phyloP scores from a whole-genome alignment of 2,329 filamentous ascomycete genomes.

The Paecilomyces dactylethromorphus region DNA sequence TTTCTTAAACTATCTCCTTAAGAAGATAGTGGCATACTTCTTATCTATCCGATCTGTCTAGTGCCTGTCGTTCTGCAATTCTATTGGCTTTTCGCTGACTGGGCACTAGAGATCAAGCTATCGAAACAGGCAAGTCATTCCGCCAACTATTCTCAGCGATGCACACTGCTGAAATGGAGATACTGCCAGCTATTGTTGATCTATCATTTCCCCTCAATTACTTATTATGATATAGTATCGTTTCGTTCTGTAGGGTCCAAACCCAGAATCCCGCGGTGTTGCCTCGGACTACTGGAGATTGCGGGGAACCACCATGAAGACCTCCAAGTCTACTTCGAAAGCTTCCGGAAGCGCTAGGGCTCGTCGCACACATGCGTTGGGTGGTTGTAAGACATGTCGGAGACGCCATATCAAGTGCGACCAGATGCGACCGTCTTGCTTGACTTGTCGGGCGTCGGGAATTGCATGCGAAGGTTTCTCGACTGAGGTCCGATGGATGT shows the following conservation, averaged over 20 bases:
- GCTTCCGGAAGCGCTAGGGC: constrained; percentile 3
- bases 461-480: constrained; percentile 24
- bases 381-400: constrained; percentile 28
- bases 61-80: not conserved
- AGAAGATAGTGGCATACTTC: no score
- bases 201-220: not conserved
- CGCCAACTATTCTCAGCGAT: not conserved
- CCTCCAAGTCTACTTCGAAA: not conserved
- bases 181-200: not conserved
- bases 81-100: not conserved
- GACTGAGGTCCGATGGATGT: constrained; percentile 24
- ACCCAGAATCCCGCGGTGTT: not conserved
- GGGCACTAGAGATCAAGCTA: not conserved
- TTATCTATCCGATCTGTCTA: no score
- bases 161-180: not conserved
- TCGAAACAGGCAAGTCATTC: not conserved
- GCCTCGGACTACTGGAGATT: not conserved
- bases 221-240: not conserved
- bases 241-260: not conserved
- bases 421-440: constrained; percentile 24
- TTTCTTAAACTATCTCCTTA: no score
- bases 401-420: constrained; percentile 32
- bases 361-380: constrained; percentile 24
- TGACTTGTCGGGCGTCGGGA: constrained; percentile 21
- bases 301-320: not conserved